Conservation (phyloP, 2,329 filamentous ascomycete species). For the Fusarium zealandicum region DNA sequence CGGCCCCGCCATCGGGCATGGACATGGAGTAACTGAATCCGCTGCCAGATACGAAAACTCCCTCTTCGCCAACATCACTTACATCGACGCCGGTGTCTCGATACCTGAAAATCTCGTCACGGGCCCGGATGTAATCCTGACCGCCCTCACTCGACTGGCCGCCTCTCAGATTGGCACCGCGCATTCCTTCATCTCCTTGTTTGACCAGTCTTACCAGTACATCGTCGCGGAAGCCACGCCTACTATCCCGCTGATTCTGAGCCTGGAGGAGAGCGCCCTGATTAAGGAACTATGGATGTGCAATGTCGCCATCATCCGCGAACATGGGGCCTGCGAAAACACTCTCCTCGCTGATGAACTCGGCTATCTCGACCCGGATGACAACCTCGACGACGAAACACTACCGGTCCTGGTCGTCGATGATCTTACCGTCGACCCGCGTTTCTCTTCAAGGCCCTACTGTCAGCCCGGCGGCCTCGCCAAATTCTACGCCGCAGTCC, state of each 20-base stretch:
- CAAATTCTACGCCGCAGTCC: slow-evolving; percentile 52
- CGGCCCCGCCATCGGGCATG: neutral
- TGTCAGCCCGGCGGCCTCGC: slow-evolving; percentile 33
- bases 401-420: slow-evolving; percentile 47
- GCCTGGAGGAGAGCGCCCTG: slow-evolving; percentile 13
- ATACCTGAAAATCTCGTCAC: slow-evolving; percentile 40
- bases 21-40: neutral
- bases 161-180: slow-evolving; percentile 51
- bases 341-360: slow-evolving; percentile 30
- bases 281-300: slow-evolving; percentile 40
- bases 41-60: slow-evolving; percentile 18
- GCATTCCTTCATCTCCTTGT: slow-evolving; percentile 57
- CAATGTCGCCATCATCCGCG: slow-evolving; percentile 44
- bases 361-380: neutral
- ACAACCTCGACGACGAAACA: neutral
- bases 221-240: slow-evolving; percentile 60
- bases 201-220: slow-evolving; percentile 57
- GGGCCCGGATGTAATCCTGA: slow-evolving; percentile 50
- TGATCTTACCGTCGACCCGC: slow-evolving; percentile 45
- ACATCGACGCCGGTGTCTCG: slow-evolving; percentile 36
- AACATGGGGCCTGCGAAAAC: slow-evolving; percentile 41
- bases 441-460: slow-evolving; percentile 40
- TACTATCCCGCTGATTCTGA: slow-evolving; percentile 46
- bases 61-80: slow-evolving; percentile 21
- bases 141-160: slow-evolving; percentile 58